Conservation (phyloP, 139 green algal genomes). For the Trebouxia sp. region DNA sequence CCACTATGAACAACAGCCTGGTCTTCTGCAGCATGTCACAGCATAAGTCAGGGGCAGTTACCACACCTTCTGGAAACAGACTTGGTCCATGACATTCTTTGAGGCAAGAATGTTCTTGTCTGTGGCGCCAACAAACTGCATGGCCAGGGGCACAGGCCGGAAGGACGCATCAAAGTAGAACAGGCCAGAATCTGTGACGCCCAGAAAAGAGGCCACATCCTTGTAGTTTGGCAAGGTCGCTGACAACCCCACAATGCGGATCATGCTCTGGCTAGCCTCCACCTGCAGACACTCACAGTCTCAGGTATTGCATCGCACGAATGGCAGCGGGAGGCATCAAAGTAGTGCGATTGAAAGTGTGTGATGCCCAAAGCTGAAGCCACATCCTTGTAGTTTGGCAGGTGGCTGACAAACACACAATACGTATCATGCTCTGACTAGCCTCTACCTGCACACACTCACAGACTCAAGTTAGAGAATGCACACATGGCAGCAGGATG, state of each 20-base stretch:
- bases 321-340: constrained; percentile 87
- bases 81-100: constrained; percentile 84
- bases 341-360: too few relatives aligned
- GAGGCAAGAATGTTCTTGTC: constrained; percentile 82
- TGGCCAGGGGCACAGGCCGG: constrained; percentile 92
- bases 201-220: constrained; percentile 93
- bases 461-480: too few relatives aligned
- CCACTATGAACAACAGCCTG: too few relatives aligned
- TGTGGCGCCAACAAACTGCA: constrained; percentile 91
- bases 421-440: constrained; percentile 96
- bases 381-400: constrained; percentile 97
- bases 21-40: too few relatives aligned
- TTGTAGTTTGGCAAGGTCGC: constrained; percentile 98
- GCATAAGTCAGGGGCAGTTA: not conserved
- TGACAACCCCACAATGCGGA: constrained; percentile 96
- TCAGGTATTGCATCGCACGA: too few relatives aligned
- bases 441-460: constrained; percentile 81
- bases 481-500: too few relatives aligned
- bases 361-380: constrained; percentile 85
- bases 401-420: constrained; percentile 96
- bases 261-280: constrained; percentile 95
- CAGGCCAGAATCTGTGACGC: constrained; percentile 73
- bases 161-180: constrained; percentile 97
- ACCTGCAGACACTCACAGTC: constrained; percentile 62
- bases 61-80: constrained; percentile 88